Evolutionary conservation across 495 filamentous ascomycete species (phyloP).

Genomic region (Aspergillus kassunensis): DNA sequence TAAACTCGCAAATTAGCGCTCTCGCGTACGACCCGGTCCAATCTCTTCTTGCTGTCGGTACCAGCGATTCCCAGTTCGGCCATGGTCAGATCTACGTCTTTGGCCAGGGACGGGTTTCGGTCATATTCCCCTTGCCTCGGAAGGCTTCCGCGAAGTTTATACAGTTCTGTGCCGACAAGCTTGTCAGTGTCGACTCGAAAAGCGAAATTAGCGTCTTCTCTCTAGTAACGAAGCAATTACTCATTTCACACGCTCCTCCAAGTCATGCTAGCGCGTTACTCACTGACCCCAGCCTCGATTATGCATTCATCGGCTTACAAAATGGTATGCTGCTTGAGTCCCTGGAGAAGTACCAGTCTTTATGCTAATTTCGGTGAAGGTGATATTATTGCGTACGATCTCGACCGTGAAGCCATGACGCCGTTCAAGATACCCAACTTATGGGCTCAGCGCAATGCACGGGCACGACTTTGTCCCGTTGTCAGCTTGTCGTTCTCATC

Average conservation of each 20-base stretch:
- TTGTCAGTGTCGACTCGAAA: slow-evolving; percentile 77
- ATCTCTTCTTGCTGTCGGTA: slow-evolving; percentile 90
- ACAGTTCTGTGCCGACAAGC: slow-evolving; percentile 71
- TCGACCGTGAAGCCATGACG: slow-evolving; percentile 73
- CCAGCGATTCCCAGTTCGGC: slow-evolving; percentile 72
- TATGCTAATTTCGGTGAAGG: slow-evolving; percentile 37
- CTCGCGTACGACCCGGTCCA: slow-evolving; percentile 91
- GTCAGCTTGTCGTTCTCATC: slow-evolving; percentile 83
- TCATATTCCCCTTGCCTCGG: slow-evolving; percentile 58
- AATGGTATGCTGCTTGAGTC: slow-evolving; percentile 46
- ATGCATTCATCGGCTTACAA: slow-evolving; percentile 74
- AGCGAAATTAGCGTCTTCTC: slow-evolving; percentile 81
- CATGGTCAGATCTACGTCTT: slow-evolving; percentile 86
- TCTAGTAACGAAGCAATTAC: slow-evolving; percentile 55
- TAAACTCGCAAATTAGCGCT: slow-evolving; percentile 79
- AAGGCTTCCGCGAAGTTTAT: slow-evolving; percentile 67
- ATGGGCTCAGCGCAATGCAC: slow-evolving; percentile 65
- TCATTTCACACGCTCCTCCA: slow-evolving; percentile 65
- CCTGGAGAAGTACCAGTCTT: too few species aligned
- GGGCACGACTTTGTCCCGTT: slow-evolving; percentile 53
- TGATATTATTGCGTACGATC: slow-evolving; percentile 84
- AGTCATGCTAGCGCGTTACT: slow-evolving; percentile 65
- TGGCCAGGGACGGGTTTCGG: slow-evolving; percentile 74
- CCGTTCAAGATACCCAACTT: slow-evolving; percentile 78
- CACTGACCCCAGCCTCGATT: slow-evolving; percentile 86